These are phyloP conservation scores for Eremochloa ophiuroides DNA, from an alignment of 176 grass and related monocot genomes.

Conservation along the genomic window DNA sequence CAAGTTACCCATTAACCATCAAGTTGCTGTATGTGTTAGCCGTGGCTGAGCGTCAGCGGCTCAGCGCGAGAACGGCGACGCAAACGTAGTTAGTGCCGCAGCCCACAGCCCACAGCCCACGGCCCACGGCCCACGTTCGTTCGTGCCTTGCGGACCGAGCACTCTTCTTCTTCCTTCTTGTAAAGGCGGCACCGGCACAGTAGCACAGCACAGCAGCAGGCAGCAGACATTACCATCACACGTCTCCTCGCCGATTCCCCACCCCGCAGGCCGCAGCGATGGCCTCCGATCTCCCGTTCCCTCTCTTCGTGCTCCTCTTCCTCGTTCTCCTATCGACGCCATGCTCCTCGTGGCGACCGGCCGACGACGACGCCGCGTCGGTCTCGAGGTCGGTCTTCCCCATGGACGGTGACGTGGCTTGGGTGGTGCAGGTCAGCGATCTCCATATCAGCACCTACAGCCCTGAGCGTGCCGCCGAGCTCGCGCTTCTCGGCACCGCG, in stretches of 20 bases:
- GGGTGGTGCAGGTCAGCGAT: slow-evolving; percentile 80
- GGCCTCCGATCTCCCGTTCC: not conserved
- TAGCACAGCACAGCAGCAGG: not conserved
- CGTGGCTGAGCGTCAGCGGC: too few relatives aligned
- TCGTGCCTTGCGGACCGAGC: not conserved
- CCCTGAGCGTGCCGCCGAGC: slow-evolving; percentile 63
- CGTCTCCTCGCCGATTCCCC: not conserved
- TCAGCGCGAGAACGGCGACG: too few relatives aligned
- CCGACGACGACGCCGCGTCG: slow-evolving; percentile 12
- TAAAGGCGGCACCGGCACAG: not conserved
- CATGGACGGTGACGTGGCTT: slow-evolving; percentile 72
- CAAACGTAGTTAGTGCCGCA: too few relatives aligned
- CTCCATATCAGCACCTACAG: slow-evolving; percentile 75
- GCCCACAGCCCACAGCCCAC: too few relatives aligned
- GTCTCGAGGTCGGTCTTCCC: slow-evolving; percentile 59
- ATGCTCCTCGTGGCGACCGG: slow-evolving; percentile 1
- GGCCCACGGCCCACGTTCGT: not conserved
- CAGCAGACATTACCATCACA: not conserved
- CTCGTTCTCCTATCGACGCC: not conserved
- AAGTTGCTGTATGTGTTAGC: not conserved
- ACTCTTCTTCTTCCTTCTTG: slow-evolving; percentile 13
- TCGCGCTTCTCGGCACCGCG: slow-evolving; percentile 47
- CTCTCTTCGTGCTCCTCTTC: not conserved
- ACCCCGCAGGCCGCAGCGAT: not conserved
- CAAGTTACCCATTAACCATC: not conserved